phyloP scores from a whole-genome alignment of 768 basidiomycete species.

The Phaffia tasmanica region DNA sequence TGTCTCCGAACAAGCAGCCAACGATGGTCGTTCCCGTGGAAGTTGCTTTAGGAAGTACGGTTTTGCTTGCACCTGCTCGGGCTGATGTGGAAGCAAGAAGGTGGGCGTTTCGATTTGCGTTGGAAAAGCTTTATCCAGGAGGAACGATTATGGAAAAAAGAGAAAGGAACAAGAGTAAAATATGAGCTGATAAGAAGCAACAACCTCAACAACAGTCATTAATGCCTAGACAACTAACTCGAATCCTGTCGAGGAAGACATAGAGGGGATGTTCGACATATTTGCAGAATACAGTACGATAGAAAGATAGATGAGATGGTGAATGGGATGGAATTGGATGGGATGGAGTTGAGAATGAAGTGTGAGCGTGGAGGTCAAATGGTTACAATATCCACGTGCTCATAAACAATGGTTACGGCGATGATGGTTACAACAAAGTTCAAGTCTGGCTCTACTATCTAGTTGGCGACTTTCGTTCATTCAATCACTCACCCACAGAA shows the following conservation, averaged over 20 bases:
- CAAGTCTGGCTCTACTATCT: no score
- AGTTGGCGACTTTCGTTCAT: no score
- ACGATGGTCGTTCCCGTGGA: conserved; percentile 87
- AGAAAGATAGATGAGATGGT: no score
- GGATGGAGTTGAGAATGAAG: no score
- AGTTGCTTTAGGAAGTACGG: conserved; percentile 35
- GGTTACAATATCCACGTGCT: no score
- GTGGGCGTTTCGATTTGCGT: conserved; percentile 36
- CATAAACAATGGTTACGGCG: no score
- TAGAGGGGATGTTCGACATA: no score
- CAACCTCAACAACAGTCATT: neutral
- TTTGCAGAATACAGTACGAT: no score
- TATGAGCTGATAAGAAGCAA: neutral
- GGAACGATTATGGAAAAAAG: conserved; percentile 29
- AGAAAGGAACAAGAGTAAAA: conserved; percentile 22
- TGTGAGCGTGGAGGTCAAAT: no score
- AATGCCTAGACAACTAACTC: conserved; percentile 5
- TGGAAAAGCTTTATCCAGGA: conserved; percentile 31
- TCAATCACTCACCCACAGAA: no score
- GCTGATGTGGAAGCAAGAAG: conserved; percentile 10
- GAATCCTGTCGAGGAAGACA: conserved; percentile 13
- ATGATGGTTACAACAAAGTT: no score
- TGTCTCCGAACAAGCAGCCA: conserved; percentile 63
- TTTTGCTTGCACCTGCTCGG: neutral
- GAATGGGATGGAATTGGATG: no score